Base-by-base conservation (phyloP, 1,284 basidiomycete species). In the Omphalotus olearius region DNA sequence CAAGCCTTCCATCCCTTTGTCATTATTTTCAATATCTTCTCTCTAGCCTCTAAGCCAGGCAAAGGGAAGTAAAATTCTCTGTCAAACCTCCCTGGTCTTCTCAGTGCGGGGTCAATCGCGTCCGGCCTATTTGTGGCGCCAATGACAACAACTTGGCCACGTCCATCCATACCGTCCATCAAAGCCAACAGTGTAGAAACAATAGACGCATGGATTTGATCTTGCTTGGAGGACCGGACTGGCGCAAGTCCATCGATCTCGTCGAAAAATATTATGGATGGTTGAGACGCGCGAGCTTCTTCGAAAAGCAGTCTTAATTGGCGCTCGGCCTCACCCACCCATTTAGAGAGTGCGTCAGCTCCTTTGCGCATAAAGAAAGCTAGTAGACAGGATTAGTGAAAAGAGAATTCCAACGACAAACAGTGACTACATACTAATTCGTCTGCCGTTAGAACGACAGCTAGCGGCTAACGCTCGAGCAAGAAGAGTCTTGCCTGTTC, bases 291-390 rank as follows among this genome's bases (percentile, higher is more conserved):
- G 41, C 87, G 82, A 1, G 97, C 97, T 72, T 99, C 97, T 60
- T 99, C 96, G 66, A 99, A 99, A 7, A 99, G 77, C 48, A 99
- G 78, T 1, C 97, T 84, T 5, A 99, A 78, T 67, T 99, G 97
- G 3, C 97, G 84, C 65, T 99, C 97, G 1, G 97, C 97, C 70
- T 99, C 97, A 53, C 97, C 97, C 10, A 99, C 96, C 97, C 97
- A 99, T 72, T 99, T 99, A 6, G 93, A 97, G 23, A 99, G 78
- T 60, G 92, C 94, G 68, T 99, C 97, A 18, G 97, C 97, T 37
- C 97, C 97, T 70, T 99, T 99, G 46, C 97, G 90, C 97, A 99
- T 99, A 78, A 98, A 99, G 76, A 99, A 99, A 1, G 94, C 91
- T 93, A 38, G 45, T 38, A 43, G 50, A 55, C 18, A 53, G 38